These are phyloP conservation scores for Tolypocladium pustulatum DNA, from an alignment of 2,329 filamentous ascomycete genomes.

Conservation along the genomic window DNA sequence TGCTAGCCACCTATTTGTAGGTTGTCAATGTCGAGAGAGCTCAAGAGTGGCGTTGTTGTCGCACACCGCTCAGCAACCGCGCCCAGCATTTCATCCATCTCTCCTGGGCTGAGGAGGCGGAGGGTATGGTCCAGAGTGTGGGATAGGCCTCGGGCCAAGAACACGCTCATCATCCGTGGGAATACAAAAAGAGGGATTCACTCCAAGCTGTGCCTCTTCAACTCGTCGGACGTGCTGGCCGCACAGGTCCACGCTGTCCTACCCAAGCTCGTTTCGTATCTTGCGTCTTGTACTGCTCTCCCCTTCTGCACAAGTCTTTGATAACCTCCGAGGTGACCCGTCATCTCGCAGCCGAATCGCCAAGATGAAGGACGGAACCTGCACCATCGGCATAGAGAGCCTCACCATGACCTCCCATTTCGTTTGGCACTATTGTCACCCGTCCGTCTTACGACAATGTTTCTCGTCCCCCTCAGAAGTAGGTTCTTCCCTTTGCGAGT, in stretches of 20 bases:
- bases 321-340: not conserved
- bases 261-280: conserved; percentile 52
- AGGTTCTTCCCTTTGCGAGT: conserved; percentile 9
- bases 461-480: conserved; percentile 50
- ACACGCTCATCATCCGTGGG: conserved; percentile 40
- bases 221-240: conserved; percentile 45
- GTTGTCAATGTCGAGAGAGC: conserved; percentile 14
- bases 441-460: conserved; percentile 52
- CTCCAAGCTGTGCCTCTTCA: conserved; percentile 50
- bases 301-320: too few relatives aligned
- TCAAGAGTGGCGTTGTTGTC: not conserved
- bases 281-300: not conserved
- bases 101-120: conserved; percentile 54
- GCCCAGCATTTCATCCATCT: conserved; percentile 43
- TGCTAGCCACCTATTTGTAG: conserved; percentile 8
- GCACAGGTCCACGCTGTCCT: conserved; percentile 36
- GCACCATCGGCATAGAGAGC: conserved; percentile 51
- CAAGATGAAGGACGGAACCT: conserved; percentile 41
- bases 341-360: conserved; percentile 41
- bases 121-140: conserved; percentile 18
- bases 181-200: conserved; percentile 38
- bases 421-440: conserved; percentile 51
- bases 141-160: not conserved
- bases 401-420: conserved; percentile 48
- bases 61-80: not conserved